Evolutionary conservation across 106 monocot species (phyloP).

Genomic region (Phalaenopsis equestris): DNA sequence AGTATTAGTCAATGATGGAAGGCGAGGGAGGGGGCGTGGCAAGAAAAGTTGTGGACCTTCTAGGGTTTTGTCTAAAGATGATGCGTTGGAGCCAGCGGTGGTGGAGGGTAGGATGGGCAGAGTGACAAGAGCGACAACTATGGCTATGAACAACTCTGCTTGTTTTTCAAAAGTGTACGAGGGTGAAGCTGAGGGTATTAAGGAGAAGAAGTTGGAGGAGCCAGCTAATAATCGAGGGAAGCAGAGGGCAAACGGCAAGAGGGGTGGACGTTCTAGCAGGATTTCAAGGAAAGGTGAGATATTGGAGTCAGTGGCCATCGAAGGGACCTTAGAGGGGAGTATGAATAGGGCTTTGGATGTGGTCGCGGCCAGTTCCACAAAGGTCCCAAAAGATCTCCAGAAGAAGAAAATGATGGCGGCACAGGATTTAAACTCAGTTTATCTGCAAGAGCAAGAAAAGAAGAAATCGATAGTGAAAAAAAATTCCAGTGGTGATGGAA

Average conservation of each 20-base stretch:
- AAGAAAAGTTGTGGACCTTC: conserved; percentile 10
- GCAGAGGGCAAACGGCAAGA: conserved; percentile 3
- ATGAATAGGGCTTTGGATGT: background rate
- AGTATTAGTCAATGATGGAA: background rate
- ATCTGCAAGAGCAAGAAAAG: background rate
- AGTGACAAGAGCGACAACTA: background rate
- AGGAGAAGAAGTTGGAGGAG: background rate
- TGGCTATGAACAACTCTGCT: background rate
- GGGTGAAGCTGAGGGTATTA: background rate
- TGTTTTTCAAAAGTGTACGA: background rate
- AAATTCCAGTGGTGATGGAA: background rate
- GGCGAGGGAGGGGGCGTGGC: background rate
- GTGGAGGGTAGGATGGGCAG: conserved; percentile 8
- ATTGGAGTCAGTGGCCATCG: background rate
- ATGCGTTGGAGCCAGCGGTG: conserved; percentile 4
- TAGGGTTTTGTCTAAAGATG: conserved; percentile 5
- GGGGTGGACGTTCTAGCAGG: background rate
- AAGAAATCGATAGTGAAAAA: background rate
- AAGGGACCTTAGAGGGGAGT: background rate
- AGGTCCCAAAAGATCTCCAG: background rate
- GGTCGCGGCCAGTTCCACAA: background rate
- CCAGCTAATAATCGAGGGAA: conserved; percentile 7
- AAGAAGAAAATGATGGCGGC: background rate
- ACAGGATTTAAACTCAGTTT: background rate
- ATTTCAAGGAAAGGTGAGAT: conserved; percentile 2